Base-by-base conservation (phyloP, 768 basidiomycete species). In the Rhizopogon roseolus region DNA sequence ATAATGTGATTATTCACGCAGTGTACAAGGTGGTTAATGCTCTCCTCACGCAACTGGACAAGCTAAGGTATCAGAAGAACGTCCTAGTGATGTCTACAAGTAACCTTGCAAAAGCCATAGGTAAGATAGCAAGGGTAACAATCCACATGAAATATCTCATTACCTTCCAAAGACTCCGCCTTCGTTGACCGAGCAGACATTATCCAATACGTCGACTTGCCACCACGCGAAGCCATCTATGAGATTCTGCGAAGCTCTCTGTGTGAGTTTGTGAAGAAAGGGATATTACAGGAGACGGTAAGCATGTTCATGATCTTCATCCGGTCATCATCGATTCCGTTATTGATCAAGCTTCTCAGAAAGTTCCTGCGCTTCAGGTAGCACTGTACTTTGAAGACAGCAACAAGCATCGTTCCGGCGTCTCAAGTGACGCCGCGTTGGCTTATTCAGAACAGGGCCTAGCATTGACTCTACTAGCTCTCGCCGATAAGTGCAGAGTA, bases 181-280 rank as follows among this genome's bases (percentile, higher is more conserved):
- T 98, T 98, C 66, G 85, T 98, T 45, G 97, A 98, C 65, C 87
- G 97, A 39, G 97, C 96, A 8, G 97, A 99, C 63, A 93, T 98
- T 46, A 84, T 97, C 17, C 95, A 96, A 75, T 97, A 93, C 62
- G 80, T 98, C 17, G 95, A 94, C 59, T 78, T 93, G 6, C 97
- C 97, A 1, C 86, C 94, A 5, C 81, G 86, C 14, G 89, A 94
- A 58, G 97, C 94, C 0, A 81, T 98, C 44, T 98, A 97, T 71
- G 90, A 93, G 68, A 98, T 99, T 58, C 72, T 98, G 28, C 80
- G 86, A 6, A 84, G 83, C 5, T 94, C 90, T 63, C 73, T 99
- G 13, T 71, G 76, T 28, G 96, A 98, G 66, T 82, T 99, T 53
- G 77, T 92, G 58, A 67, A 70, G 14, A 86, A 82, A 57, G 83